phyloP scores from a whole-genome alignment of 768 basidiomycete genomes.

The Clathrus columnatus region DNA sequence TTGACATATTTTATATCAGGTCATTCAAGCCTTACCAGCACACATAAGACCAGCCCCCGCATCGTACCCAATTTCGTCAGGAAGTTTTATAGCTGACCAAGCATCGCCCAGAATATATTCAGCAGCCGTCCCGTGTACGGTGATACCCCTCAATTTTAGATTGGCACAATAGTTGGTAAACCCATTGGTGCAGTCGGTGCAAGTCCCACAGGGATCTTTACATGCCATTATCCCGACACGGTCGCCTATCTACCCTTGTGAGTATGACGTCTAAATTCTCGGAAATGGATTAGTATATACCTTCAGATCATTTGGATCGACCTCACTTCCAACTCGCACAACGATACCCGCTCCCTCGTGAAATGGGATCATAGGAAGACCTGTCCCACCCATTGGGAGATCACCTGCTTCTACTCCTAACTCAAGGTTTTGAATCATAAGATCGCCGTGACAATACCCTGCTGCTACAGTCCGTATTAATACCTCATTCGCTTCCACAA shows the following conservation, averaged over 20 bases:
- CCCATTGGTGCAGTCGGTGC: neutral
- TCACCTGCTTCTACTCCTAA: neutral
- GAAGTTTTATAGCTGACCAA: neutral
- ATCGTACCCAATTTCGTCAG: neutral
- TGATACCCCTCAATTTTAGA: neutral
- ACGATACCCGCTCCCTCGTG: conserved; percentile 4
- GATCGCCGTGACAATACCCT: conserved; percentile 3
- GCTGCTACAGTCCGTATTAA: neutral
- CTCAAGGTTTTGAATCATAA: neutral
- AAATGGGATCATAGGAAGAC: conserved; percentile 4
- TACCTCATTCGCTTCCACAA: neutral
- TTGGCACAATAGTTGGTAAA: neutral
- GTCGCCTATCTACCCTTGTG: neutral
- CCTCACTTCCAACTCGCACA: neutral
- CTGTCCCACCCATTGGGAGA: neutral
- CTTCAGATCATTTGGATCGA: neutral
- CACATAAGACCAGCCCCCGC: neutral
- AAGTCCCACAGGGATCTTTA: conserved; percentile 4
- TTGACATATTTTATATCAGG: neutral
- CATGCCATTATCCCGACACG: conserved; percentile 2
- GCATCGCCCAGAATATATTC: conserved; percentile 6
- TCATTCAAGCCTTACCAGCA: neutral
- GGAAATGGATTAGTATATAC: neutral
- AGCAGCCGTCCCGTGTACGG: neutral
- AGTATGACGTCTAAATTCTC: neutral